These are phyloP conservation scores for Ophiocordyceps camponoti-saundersi DNA, from an alignment of 2,329 filamentous ascomycete species.

Conservation along the genomic window DNA sequence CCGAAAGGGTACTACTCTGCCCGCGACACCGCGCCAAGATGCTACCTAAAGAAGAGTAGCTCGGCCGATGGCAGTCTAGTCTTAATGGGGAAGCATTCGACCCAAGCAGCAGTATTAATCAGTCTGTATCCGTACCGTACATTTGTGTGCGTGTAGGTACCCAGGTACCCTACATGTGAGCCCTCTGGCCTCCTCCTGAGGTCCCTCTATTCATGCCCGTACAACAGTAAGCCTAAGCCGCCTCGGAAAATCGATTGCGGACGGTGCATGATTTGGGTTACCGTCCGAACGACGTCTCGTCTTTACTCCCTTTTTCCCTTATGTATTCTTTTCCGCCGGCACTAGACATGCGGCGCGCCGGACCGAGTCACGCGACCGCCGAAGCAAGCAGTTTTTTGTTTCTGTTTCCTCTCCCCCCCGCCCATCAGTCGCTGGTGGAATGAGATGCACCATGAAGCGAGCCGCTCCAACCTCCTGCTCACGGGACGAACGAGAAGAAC, in stretches of 20 bases:
- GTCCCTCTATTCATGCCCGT: background rate
- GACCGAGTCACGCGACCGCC: background rate
- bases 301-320: too few species aligned
- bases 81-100: background rate
- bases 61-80: background rate
- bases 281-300: too few species aligned
- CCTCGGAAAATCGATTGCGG: too few species aligned
- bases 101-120: too few species aligned
- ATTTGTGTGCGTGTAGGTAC: too few species aligned
- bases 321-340: too few species aligned
- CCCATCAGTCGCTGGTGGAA: background rate
- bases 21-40: background rate
- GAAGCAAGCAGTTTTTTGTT: background rate
- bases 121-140: too few species aligned
- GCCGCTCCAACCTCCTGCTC: background rate
- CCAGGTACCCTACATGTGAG: too few species aligned
- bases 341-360: too few species aligned
- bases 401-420: background rate
- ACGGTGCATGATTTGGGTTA: too few species aligned
- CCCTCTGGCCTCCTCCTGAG: background rate
- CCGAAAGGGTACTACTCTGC: background rate
- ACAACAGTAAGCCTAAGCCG: background rate
- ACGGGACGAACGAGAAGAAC: background rate
- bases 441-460: background rate
- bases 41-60: background rate